phyloP scores from a whole-genome alignment of 78 protist species.

The Dictyostelium brefeldianum region DNA sequence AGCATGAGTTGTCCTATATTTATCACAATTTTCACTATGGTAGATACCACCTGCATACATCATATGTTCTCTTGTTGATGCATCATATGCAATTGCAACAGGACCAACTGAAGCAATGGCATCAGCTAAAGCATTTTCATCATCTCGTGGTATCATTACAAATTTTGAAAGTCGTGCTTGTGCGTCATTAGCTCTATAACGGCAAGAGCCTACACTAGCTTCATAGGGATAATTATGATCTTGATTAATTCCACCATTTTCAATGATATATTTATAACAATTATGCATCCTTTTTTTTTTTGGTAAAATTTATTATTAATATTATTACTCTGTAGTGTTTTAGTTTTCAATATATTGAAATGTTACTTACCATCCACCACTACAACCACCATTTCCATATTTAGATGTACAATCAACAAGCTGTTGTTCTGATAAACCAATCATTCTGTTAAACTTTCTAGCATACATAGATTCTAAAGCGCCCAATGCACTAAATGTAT shows the following conservation, averaged over 20 bases:
- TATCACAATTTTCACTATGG: constrained; percentile 9
- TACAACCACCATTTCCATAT: constrained; percentile 19
- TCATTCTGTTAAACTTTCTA: not conserved
- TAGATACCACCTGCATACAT: not conserved
- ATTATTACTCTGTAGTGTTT: too few species aligned
- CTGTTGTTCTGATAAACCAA: constrained; percentile 2
- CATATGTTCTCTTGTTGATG: not conserved
- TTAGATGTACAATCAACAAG: constrained; percentile 10
- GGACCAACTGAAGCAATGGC: not conserved
- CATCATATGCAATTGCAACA: not conserved
- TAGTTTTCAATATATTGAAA: too few species aligned
- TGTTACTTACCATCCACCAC: constrained; percentile 2
- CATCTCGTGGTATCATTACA: not conserved
- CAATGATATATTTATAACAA: not conserved
- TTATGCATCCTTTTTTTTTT: too few species aligned
- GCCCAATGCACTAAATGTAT: not conserved
- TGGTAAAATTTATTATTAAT: too few species aligned
- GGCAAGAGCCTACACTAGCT: not conserved
- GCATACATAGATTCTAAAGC: not conserved
- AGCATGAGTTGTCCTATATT: not conserved
- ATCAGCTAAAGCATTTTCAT: constrained; percentile 14
- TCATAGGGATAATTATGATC: not conserved
- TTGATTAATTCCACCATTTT: not conserved
- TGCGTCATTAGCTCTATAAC: not conserved
- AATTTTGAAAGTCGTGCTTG: not conserved